These are phyloP conservation scores for Paraglomus brasilianum DNA, from an alignment of 192 early-diverging fungal genomes.

Conservation along the genomic window DNA sequence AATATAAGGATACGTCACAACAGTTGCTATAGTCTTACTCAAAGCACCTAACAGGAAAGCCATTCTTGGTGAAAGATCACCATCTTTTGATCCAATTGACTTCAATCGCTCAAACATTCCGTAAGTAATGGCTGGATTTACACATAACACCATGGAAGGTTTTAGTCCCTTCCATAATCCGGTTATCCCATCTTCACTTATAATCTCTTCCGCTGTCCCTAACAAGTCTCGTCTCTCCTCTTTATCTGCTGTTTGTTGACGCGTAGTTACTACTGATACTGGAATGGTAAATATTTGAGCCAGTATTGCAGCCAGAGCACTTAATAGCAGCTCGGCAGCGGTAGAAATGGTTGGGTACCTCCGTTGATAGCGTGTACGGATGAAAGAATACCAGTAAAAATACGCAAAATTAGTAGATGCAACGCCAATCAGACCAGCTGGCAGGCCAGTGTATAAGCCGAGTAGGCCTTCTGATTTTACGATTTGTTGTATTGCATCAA, in stretches of 20 bases:
- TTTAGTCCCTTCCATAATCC: conserved; percentile 92
- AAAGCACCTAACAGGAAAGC: conserved; percentile 94
- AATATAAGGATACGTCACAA: conserved; percentile 92
- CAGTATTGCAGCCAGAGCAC: conserved; percentile 86
- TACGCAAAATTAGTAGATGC: conserved; percentile 80
- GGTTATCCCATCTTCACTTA: conserved; percentile 72
- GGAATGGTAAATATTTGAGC: conserved; percentile 90
- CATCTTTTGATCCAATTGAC: conserved; percentile 50
- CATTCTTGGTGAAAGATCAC: conserved; percentile 68
- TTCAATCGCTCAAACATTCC: conserved; percentile 89
- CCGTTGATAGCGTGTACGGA: conserved; percentile 63
- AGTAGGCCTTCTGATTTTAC: conserved; percentile 75
- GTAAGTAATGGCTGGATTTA: conserved; percentile 98
- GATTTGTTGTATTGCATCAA: conserved; percentile 85
- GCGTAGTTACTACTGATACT: conserved; percentile 90
- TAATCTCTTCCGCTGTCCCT: conserved; percentile 65
- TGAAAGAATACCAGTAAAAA: conserved; percentile 79
- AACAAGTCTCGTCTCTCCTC: conserved; percentile 65
- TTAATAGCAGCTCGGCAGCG: conserved; percentile 80
- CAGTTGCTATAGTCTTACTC: conserved; percentile 87
- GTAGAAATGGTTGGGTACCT: conserved; percentile 64
- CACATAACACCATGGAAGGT: conserved; percentile 86
- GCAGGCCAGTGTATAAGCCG: conserved; percentile 88
- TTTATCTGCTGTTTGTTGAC: conserved; percentile 81
- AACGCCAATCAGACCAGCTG: conserved; percentile 76